Evolutionary conservation across 2,329 filamentous ascomycete genomes (phyloP).

Genomic region (Phyllosticta capitalensis): DNA sequence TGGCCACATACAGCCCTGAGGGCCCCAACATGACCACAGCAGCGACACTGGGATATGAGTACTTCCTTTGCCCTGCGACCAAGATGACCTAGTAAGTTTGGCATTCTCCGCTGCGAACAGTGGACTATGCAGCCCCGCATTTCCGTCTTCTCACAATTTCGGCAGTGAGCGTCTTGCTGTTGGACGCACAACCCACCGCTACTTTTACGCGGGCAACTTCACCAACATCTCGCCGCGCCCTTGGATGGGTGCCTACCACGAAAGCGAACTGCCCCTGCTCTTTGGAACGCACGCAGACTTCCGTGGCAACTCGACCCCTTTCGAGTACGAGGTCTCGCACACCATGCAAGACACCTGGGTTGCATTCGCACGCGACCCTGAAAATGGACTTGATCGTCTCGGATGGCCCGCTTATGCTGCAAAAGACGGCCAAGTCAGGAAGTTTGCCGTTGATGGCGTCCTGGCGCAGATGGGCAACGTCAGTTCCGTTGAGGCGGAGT

Average conservation of each 20-base stretch:
- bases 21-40: slow-evolving; percentile 19
- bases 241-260: slow-evolving; percentile 19
- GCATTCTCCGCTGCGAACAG: neutral
- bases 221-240: neutral
- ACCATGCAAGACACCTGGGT: slow-evolving; percentile 30
- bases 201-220: slow-evolving; percentile 24
- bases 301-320: slow-evolving; percentile 16
- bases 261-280: slow-evolving; percentile 18
- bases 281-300: slow-evolving; percentile 18
- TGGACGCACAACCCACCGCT: slow-evolving; percentile 26
- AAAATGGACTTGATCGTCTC: slow-evolving; percentile 18
- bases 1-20: slow-evolving; percentile 23
- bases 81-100: slow-evolving; percentile 17
- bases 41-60: slow-evolving; percentile 15
- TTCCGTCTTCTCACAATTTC: neutral
- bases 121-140: neutral
- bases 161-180: slow-evolving; percentile 15
- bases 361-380: slow-evolving; percentile 27
- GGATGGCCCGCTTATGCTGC: slow-evolving; percentile 26
- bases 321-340: slow-evolving; percentile 23
- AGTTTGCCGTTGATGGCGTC: slow-evolving; percentile 4
- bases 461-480: slow-evolving; percentile 4
- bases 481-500: slow-evolving; percentile 3
- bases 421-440: neutral
- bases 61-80: slow-evolving; percentile 23